Conservation (phyloP, 352 stramenopile genomes). For the Globisporangium alternatum region DNA sequence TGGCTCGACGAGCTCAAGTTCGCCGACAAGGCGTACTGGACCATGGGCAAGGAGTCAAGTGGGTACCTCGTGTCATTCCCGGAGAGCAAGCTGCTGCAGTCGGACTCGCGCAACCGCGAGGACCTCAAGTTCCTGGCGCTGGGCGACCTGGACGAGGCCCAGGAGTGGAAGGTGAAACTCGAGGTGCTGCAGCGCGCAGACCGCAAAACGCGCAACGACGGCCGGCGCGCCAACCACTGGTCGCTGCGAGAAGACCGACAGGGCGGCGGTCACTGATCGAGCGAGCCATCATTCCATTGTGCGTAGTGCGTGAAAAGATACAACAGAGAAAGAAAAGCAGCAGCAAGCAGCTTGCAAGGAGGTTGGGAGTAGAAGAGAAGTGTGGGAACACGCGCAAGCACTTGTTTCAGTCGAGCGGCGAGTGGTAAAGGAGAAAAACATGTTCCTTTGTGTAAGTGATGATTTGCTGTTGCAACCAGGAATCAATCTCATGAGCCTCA, state of each 20-base stretch:
- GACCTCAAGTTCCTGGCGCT: slow-evolving; percentile 65
- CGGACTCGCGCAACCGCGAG: slow-evolving; percentile 70
- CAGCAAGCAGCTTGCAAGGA: background rate
- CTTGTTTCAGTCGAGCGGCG: background rate
- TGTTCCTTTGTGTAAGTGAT: background rate
- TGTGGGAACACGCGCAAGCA: too few relatives aligned
- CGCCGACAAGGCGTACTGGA: slow-evolving; percentile 69
- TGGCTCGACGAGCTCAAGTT: slow-evolving; percentile 80
- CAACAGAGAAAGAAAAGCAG: background rate
- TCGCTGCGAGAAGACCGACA: slow-evolving; percentile 39
- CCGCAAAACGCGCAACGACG: slow-evolving; percentile 72
- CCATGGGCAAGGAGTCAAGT: slow-evolving; percentile 53
- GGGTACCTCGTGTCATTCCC: slow-evolving; percentile 55
- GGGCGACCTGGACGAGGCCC: slow-evolving; percentile 71
- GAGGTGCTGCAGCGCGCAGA: slow-evolving; percentile 79
- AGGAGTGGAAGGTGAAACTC: slow-evolving; percentile 84
- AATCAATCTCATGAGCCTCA: background rate
- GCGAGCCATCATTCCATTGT: background rate
- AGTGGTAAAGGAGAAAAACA: background rate
- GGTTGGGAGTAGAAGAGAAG: background rate
- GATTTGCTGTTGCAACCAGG: background rate
- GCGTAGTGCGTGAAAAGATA: background rate
- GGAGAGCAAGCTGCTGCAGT: slow-evolving; percentile 61
- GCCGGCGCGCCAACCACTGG: slow-evolving; percentile 77
- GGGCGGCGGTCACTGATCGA: slow-evolving; percentile 9